Evolutionary conservation across 139 green algal species (phyloP), one percentile per base, ranked within the genome.

Genomic region (Chlamydomonas eustigma): DNA sequence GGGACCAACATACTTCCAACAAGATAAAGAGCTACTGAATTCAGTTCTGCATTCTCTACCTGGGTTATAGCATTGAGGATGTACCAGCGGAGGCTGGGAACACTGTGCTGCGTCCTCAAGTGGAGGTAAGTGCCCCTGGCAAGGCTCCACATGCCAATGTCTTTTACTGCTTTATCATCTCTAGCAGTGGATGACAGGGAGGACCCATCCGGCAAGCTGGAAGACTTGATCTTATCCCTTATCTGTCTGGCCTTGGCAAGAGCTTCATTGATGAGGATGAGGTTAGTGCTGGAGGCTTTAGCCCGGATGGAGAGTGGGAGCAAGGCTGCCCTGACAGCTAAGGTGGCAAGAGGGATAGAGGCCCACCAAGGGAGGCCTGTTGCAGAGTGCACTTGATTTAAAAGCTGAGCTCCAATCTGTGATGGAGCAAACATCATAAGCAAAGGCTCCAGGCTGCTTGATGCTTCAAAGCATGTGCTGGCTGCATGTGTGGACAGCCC

Each of bases 301-400:
- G 52, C 52, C 22, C 52, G 52, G 4, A 68, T 25, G 4, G 80
- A 82, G 0, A 87, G 36, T 0, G 84, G 84, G 64, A 85, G 71
- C 52, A 89, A 75, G 50, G 66, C 71, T 12, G 72, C n/a, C 1
- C 79, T 71, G 37, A 87, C 51, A 5, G 71, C 66, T 2, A 85
- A 18, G 1, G 84, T 84, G 38, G 79, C 78, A 3, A 80, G 22
- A 1, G 84, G 84, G 65, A 89, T 89, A 71, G 76, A 79, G 24
- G 79, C 79, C 66, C 71, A 85, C 84, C 84, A 89, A 22, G 84
- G 84, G 28, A 87, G 70, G 4, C 79, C 81, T 1, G 65, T 80
- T 24, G 34, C 4, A 5, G 58, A 71, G 72, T 89, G 84, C 0
- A 81, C 50, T 3, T 37, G 2, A 32, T 77, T 22, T 33, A 68